Conservation (phyloP, 179 eudicot species). For the Actinidia arguta region DNA sequence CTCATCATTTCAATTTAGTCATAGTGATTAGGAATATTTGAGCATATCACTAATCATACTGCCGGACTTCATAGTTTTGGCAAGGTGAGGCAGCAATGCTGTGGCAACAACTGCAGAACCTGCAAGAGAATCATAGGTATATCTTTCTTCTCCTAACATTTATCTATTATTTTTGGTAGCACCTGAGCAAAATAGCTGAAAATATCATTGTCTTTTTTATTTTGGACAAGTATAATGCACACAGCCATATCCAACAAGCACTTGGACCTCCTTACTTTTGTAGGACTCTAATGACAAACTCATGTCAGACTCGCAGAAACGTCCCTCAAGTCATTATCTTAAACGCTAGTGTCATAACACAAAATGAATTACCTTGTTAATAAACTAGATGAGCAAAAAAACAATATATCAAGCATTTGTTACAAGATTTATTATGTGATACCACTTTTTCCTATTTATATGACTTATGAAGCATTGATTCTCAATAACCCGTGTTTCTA, state of each 20-base stretch:
- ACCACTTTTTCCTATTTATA: not conserved
- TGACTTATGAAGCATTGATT: not conserved
- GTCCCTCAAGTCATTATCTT: not conserved
- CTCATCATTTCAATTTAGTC: not conserved
- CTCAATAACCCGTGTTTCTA: not conserved
- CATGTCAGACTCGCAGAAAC: too few species aligned
- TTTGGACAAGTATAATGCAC: not conserved
- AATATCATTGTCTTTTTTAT: not conserved
- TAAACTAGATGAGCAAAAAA: not conserved
- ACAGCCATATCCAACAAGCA: not conserved
- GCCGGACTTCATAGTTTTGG: constrained; percentile 61
- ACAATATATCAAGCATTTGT: not conserved
- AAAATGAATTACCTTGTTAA: not conserved
- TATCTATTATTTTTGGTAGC: not conserved
- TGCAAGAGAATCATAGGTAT: constrained; percentile 84
- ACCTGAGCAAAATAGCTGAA: not conserved
- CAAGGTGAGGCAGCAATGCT: constrained; percentile 80
- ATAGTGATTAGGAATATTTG: not conserved
- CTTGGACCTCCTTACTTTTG: not conserved
- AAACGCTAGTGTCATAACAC: not conserved
- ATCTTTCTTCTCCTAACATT: not conserved
- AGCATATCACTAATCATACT: constrained; percentile 7
- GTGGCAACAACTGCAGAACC: constrained; percentile 73
- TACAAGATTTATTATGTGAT: not conserved
- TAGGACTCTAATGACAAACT: not conserved